These are phyloP conservation scores for Pyracantha coccinea DNA, from an alignment of 331 rosid genomes.

Conservation along the genomic window DNA sequence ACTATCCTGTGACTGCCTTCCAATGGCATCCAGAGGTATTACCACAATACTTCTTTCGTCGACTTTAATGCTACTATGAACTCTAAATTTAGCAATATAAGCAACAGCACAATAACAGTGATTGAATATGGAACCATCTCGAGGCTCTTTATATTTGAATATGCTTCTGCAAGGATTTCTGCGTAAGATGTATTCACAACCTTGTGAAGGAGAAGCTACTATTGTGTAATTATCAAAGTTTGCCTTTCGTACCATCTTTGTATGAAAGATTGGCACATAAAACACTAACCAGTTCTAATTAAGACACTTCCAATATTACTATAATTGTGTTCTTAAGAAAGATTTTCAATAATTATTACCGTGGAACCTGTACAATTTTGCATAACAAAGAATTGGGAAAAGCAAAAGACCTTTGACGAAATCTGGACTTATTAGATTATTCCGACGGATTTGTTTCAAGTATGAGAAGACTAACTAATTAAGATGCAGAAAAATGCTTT, in stretches of 20 bases:
- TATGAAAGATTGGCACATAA: neutral
- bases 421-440: neutral
- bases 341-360: neutral
- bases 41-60: neutral
- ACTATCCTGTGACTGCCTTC: slow-evolving; percentile 84
- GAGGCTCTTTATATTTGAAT: neutral
- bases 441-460: neutral
- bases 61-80: too few relatives aligned
- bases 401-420: neutral
- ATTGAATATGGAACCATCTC: neutral
- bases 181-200: neutral
- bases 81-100: neutral
- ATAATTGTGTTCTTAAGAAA: neutral
- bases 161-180: neutral
- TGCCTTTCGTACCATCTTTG: neutral
- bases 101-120: neutral
- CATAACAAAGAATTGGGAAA: neutral
- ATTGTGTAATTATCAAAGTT: neutral
- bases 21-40: slow-evolving; percentile 99
- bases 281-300: neutral
- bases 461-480: neutral
- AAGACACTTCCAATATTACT: neutral
- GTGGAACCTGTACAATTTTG: too few relatives aligned
- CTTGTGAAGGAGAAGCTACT: neutral
- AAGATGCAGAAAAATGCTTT: slow-evolving; percentile 74